Evolutionary conservation across 2,329 filamentous ascomycete species (phyloP).

Genomic region (Colletotrichum ledebouriae): DNA sequence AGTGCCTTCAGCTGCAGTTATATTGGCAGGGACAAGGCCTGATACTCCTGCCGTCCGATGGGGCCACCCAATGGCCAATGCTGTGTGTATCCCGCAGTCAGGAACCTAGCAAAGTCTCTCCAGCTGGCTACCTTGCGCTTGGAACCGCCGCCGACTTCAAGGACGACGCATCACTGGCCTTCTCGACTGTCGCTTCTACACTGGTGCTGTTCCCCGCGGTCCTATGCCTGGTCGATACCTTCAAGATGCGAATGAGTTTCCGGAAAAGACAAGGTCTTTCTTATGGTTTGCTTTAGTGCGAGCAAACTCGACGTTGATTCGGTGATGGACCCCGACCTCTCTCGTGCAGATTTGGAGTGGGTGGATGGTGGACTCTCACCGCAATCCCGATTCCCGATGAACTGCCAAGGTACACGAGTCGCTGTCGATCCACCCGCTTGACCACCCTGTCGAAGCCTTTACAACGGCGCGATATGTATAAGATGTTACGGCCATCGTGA

Average conservation of each 20-base stretch:
- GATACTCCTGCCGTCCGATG: slow-evolving; percentile 2
- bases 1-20: slow-evolving; percentile 11
- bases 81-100: slow-evolving; percentile 25
- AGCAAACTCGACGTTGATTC: slow-evolving; percentile 23
- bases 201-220: slow-evolving; percentile 7
- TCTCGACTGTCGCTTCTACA: slow-evolving; percentile 6
- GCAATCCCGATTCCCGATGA: slow-evolving; percentile 27
- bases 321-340: slow-evolving; percentile 15
- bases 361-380: slow-evolving; percentile 8
- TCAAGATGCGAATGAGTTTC: slow-evolving; percentile 27
- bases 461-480: slow-evolving; percentile 32
- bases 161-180: slow-evolving; percentile 3
- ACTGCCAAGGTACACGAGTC: slow-evolving; percentile 23
- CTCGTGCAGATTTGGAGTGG: background rate
- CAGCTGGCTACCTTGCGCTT: slow-evolving; percentile 19
- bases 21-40: slow-evolving; percentile 19
- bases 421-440: slow-evolving; percentile 23
- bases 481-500: slow-evolving; percentile 18
- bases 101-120: slow-evolving; percentile 1
- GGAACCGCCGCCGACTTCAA: slow-evolving; percentile 16
- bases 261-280: slow-evolving; percentile 25
- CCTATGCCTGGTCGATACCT: slow-evolving; percentile 25
- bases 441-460: slow-evolving; percentile 4
- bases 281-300: slow-evolving; percentile 26
- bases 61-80: slow-evolving; percentile 27